A percentile compares a stretch with the other conserved stretches of the same genome.
phyloP scores from a whole-genome alignment of 495 filamentous ascomycete species.

The Annulohypoxylon nitens region DNA sequence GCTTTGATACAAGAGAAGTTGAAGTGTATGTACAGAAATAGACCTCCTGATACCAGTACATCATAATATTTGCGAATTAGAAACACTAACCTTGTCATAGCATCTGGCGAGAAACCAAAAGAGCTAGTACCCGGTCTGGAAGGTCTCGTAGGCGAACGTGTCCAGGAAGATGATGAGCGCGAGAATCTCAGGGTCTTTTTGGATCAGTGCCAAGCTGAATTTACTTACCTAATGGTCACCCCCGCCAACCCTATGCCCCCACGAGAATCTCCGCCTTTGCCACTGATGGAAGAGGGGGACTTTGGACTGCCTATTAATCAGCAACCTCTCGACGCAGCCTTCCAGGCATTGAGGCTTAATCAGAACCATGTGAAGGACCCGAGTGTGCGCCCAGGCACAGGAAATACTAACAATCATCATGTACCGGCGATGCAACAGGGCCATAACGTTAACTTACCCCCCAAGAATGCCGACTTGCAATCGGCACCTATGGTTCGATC shows the following conservation, averaged over 20 bases:
- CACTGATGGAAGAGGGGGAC: conserved; percentile 63
- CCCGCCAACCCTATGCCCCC: conserved; percentile 73
- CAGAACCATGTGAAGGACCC: conserved; percentile 60
- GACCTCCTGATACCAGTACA: not conserved
- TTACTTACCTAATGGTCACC: conserved; percentile 74
- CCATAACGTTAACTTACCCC: conserved; percentile 48
- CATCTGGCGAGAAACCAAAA: conserved; percentile 44
- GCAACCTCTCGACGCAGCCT: conserved; percentile 50
- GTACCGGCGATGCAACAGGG: conserved; percentile 58
- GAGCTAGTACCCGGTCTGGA: conserved; percentile 47
- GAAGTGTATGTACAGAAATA: conserved; percentile 50
- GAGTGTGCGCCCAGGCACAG: conserved; percentile 57
- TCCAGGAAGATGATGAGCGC: conserved; percentile 63
- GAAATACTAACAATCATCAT: conserved; percentile 67
- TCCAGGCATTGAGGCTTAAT: conserved; percentile 55
- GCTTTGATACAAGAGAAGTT: conserved; percentile 63
- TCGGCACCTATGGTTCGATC: conserved; percentile 62
- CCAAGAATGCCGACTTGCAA: conserved; percentile 57
- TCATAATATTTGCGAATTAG: not conserved
- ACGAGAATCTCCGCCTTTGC: conserved; percentile 64
- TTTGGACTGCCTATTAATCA: conserved; percentile 55
- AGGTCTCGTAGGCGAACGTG: conserved; percentile 43
- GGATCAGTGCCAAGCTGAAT: conserved; percentile 72
- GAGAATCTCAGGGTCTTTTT: conserved; percentile 72
- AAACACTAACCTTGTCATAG: conserved; percentile 37